Evolutionary conservation across 73 alveolate genomes (phyloP), one percentile per base, ranked within the genome.

Genomic region (Durusdinium trenchii): DNA sequence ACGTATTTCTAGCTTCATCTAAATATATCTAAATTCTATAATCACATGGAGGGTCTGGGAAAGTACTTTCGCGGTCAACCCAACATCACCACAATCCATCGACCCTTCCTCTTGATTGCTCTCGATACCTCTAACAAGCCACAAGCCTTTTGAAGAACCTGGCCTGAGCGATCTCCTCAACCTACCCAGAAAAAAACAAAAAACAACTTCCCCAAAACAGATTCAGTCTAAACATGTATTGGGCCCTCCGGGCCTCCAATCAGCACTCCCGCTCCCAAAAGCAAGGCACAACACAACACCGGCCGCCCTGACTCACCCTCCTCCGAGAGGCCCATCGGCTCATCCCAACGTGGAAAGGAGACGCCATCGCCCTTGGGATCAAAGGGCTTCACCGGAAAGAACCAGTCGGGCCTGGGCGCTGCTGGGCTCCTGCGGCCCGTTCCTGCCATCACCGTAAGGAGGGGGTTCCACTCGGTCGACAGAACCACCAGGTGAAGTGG

Each of bases 351-450:
- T 0, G 98, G 98, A 50, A 91, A 91, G 89, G 89, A 67, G 18
- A 91, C 89, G 20, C 98, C 98, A 54, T 91, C 98, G 57, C 96
- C 96, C 38, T 47, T 71, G 45, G 98, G 98, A 30, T 91, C 98
- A 45, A 91, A 91, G 50, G 98, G 89, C 89, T 91, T 75, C 87
- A 91, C 98, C 6, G 98, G 98, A 32, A 91, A 91, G 84, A 91
- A 91, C 98, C 98, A 91, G 76, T 91, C 98, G 35, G 98, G 98
- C 95, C 95, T 86, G 64, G 69, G 78, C 26, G 0, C 14, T 12
- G 14, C 45, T 43, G 4, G 2, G 46, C 7, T 1, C n/a, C n/a
- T n/a, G 14, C 26, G 83, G 20, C 36, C 2, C 23, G 45, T 30
- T 67, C 10, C 28, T 3, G 81, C 42, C 28, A 16, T 18, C 14